phyloP scores from a whole-genome alignment of 2,329 filamentous ascomycete species.

The Cercospora sojina region DNA sequence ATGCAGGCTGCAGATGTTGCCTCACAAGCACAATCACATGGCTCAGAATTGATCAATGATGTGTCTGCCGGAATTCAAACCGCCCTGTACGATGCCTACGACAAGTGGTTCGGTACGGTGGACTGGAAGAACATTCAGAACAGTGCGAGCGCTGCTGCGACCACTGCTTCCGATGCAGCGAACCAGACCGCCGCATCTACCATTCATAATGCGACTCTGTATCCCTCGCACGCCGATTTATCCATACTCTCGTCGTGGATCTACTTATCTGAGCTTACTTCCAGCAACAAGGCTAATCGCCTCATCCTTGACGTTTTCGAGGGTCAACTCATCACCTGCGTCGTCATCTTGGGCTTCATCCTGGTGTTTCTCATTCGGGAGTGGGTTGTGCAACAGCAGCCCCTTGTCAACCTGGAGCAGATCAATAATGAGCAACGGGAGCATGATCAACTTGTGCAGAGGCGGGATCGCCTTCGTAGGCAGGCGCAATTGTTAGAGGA shows the following conservation, averaged over 20 bases:
- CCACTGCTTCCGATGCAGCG: slow-evolving; percentile 2
- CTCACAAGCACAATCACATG: slow-evolving; percentile 12
- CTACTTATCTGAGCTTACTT: slow-evolving; percentile 63
- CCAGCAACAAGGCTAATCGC: slow-evolving; percentile 70
- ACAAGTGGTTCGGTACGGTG: slow-evolving; percentile 15
- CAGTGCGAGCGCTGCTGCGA: neutral
- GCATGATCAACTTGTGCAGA: slow-evolving; percentile 33
- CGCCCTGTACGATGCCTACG: slow-evolving; percentile 16
- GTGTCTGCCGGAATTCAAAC: slow-evolving; percentile 11
- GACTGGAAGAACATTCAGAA: slow-evolving; percentile 5
- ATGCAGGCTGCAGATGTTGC: slow-evolving; percentile 21
- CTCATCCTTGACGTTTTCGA: slow-evolving; percentile 80
- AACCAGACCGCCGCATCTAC: slow-evolving; percentile 15
- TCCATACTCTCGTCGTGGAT: slow-evolving; percentile 36
- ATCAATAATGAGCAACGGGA: slow-evolving; percentile 31
- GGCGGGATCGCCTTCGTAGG: slow-evolving; percentile 28
- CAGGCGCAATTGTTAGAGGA: slow-evolving; percentile 35
- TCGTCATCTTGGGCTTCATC: slow-evolving; percentile 92
- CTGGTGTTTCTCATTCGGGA: slow-evolving; percentile 95
- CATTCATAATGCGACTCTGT: slow-evolving; percentile 13
- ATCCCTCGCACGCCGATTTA: slow-evolving; percentile 25
- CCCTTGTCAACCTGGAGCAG: slow-evolving; percentile 65
- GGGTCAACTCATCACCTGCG: slow-evolving; percentile 87
- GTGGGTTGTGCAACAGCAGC: slow-evolving; percentile 98
- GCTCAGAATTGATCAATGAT: slow-evolving; percentile 8